phyloP scores from a whole-genome alignment of 2,329 filamentous ascomycete species.

The Cryphonectria naterciae region DNA sequence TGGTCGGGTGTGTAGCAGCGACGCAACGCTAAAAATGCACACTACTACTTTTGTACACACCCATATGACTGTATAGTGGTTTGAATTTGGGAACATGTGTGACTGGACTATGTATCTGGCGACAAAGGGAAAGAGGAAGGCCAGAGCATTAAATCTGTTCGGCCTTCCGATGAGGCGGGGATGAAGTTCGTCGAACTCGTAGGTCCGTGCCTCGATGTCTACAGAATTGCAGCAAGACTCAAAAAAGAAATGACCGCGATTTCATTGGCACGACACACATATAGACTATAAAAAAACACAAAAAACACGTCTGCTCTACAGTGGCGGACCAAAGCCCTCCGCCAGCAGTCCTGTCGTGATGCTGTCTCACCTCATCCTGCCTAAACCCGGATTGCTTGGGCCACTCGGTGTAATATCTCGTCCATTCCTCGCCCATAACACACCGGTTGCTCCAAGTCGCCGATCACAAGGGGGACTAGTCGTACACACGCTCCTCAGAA shows the following conservation, averaged over 20 bases:
- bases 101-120: too few relatives aligned
- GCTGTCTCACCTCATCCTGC: slow-evolving; percentile 25
- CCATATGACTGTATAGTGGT: background rate
- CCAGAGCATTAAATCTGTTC: too few relatives aligned
- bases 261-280: too few relatives aligned
- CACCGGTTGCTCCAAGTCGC: background rate
- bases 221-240: too few relatives aligned
- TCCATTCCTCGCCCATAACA: background rate
- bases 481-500: background rate
- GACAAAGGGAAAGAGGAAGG: too few relatives aligned
- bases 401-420: background rate
- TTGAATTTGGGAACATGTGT: background rate
- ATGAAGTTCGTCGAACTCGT: too few relatives aligned
- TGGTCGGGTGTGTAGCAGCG: slow-evolving; percentile 2
- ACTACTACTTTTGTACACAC: background rate
- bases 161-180: too few relatives aligned
- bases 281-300: too few relatives aligned
- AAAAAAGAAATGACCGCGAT: too few relatives aligned
- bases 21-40: background rate
- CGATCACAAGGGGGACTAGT: background rate
- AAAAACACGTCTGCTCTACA: too few relatives aligned
- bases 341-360: background rate
- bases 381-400: background rate
- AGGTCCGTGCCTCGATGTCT: too few relatives aligned
- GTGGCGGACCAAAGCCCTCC: too few relatives aligned